These are phyloP conservation scores for Melaleuca quinquenervia DNA, from an alignment of 345 rosid species.

Conservation along the genomic window DNA sequence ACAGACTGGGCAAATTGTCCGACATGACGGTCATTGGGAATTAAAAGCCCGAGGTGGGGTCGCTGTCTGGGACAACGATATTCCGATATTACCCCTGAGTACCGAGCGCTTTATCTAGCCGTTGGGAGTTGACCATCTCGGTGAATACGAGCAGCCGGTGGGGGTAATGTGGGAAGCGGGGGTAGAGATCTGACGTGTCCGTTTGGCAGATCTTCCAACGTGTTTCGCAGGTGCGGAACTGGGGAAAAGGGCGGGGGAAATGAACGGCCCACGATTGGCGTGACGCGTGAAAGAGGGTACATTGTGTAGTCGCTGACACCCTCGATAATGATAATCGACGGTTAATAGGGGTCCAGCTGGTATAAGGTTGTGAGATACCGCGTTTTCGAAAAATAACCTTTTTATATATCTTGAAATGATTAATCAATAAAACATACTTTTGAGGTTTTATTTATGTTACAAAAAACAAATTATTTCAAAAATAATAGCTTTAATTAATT, in stretches of 20 bases:
- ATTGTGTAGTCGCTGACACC: neutral
- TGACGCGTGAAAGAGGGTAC: neutral
- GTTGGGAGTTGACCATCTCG: neutral
- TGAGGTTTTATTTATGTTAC: no score
- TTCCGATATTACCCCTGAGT: neutral
- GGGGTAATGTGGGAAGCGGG: neutral
- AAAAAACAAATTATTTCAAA: no score
- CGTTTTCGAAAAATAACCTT: neutral
- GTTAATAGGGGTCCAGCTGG: neutral
- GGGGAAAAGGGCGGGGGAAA: neutral
- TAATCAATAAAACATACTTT: neutral
- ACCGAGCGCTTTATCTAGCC: neutral
- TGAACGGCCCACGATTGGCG: neutral
- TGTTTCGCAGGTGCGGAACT: neutral
- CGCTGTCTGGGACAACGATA: neutral
- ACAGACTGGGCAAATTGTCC: neutral
- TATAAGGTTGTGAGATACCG: neutral
- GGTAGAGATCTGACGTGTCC: neutral
- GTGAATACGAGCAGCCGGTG: neutral
- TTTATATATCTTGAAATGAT: neutral
- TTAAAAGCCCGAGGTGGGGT: slow-evolving; percentile 1
- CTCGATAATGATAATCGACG: neutral
- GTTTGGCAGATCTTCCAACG: neutral
- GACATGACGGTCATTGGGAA: slow-evolving; percentile 11
- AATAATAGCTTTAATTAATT: no score